phyloP scores from a whole-genome alignment of 805 yeast species.

The Hemisphaericaspora nanyangensis region DNA sequence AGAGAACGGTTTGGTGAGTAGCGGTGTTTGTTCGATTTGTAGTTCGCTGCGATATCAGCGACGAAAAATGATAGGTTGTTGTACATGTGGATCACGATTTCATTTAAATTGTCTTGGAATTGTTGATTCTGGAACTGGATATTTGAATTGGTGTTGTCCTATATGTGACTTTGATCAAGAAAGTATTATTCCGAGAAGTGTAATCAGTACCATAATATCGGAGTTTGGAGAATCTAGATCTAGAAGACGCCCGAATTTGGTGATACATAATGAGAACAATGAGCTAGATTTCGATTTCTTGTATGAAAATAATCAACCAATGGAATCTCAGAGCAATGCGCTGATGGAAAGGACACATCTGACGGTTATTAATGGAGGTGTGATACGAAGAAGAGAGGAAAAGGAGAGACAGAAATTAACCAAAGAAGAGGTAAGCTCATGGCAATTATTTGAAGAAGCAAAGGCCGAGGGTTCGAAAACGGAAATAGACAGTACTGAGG shows the following conservation, averaged over 20 bases:
- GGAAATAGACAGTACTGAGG: background rate
- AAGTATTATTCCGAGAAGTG: slow-evolving; percentile 6
- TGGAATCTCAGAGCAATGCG: background rate
- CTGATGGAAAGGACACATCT: slow-evolving; percentile 7
- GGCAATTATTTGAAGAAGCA: slow-evolving; percentile 35
- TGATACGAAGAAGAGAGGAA: slow-evolving; percentile 30
- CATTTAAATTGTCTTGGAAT: slow-evolving; percentile 6
- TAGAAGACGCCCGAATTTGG: slow-evolving; percentile 12
- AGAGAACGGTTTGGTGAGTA: background rate
- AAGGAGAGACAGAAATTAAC: slow-evolving; percentile 25
- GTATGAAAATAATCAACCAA: slow-evolving; percentile 12
- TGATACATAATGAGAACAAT: slow-evolving; percentile 26
- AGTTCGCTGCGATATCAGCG: background rate
- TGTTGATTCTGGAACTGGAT: slow-evolving; percentile 5
- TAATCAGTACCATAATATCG: background rate
- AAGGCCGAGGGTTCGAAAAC: slow-evolving; percentile 8
- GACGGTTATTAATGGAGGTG: slow-evolving; percentile 35
- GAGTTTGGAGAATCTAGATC: background rate
- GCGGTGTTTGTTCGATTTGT: slow-evolving; percentile 13
- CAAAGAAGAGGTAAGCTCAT: slow-evolving; percentile 32
- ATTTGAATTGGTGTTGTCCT: slow-evolving; percentile 45
- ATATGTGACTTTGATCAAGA: slow-evolving; percentile 45
- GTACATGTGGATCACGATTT: slow-evolving; percentile 5
- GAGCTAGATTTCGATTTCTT: slow-evolving; percentile 30
- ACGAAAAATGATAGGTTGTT: slow-evolving; percentile 3